These are phyloP conservation scores for Trichoderma asperellum DNA, from an alignment of 2,329 filamentous ascomycete species.

Conservation along the genomic window DNA sequence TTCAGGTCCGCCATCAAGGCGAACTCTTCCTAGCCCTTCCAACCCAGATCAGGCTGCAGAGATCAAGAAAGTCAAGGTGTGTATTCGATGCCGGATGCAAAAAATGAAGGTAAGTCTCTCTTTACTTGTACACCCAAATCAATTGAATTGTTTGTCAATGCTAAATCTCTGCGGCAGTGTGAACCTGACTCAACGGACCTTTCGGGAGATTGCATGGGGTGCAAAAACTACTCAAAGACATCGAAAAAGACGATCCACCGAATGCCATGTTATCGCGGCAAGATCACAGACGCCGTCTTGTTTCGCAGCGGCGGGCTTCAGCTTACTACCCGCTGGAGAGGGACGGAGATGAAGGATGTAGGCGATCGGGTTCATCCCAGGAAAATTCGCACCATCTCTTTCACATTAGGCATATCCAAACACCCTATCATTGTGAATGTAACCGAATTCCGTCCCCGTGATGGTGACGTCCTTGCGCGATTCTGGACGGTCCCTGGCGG, in stretches of 20 bases:
- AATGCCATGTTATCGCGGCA: conserved; percentile 49
- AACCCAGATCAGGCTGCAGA: conserved; percentile 39
- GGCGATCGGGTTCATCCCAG: conserved; percentile 39
- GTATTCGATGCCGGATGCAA: conserved; percentile 51
- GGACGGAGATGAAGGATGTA: conserved; percentile 48
- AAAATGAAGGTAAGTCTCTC: conserved; percentile 46
- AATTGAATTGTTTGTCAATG: not conserved
- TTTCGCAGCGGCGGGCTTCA: conserved; percentile 50
- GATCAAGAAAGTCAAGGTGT: conserved; percentile 46
- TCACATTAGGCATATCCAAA: conserved; percentile 46
- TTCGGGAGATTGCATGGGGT: conserved; percentile 46
- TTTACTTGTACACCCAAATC: not conserved
- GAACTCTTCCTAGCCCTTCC: conserved; percentile 34
- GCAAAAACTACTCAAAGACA: conserved; percentile 42
- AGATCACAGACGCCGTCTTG: conserved; percentile 47
- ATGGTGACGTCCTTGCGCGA: conserved; percentile 46
- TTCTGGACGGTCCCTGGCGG: conserved; percentile 43
- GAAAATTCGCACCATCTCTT: conserved; percentile 41
- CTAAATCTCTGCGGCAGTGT: conserved; percentile 41
- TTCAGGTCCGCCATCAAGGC: not conserved
- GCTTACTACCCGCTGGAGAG: conserved; percentile 50
- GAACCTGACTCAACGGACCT: conserved; percentile 39
- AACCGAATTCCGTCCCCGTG: conserved; percentile 45
- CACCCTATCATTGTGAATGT: conserved; percentile 47
- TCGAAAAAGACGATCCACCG: conserved; percentile 55